Base-by-base conservation (phyloP, 2,329 filamentous ascomycete genomes). In the Alternaria angustiovoidea region DNA sequence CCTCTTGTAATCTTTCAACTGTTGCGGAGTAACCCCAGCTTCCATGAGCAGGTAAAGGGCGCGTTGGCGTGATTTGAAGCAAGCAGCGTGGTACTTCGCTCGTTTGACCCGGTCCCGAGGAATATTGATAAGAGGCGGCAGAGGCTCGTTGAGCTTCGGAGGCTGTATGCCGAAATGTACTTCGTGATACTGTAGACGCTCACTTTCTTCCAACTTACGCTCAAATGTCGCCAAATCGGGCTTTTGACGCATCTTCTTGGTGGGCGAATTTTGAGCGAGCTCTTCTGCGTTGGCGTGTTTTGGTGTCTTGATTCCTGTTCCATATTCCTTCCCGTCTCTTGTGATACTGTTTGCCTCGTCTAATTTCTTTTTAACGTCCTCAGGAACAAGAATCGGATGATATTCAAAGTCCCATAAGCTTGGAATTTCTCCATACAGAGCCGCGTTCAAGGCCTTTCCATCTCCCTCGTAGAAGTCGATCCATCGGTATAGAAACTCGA, bases 361-460 rank as follows among this genome's bases (percentile, higher is more conserved):
- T 4, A 43, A 20, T 6, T 42, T 57, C 26, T 64, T 62, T 38
- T 52, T 59, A 9, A 59, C 16, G 2, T 65, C 62, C 18, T 18
- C 54, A 6, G 67, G 62, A 14, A 75, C 44, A 8, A 66, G 20
- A 26, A 70, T 55, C 16, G 75, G 75, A 32, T 75, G 74, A 18
- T 68, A 66, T 26, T 77, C 75, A 51, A 77, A 78, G 38, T 74
- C 69, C 73, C 72, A 76, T 36, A 78, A 52, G 47, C 71, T 76
- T 9, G 75, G 75, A 24, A 78, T 77, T 54, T 78, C 75, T 51
- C 62, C 63, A 11, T 64, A 58, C 30, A 76, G 43, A n/a, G 75
- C 75, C 36, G 72, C 72, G 47, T 72, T 69, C 47, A 77, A 53
- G 18, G 75, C 75, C 28, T 58, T 71, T 2, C 75, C 75, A 55